A percentile compares a stretch with the other conserved stretches of the same genome.
Evolutionary conservation across 2,329 filamentous ascomycete genomes (phyloP).

Genomic region (Grosmannia penicillata): DNA sequence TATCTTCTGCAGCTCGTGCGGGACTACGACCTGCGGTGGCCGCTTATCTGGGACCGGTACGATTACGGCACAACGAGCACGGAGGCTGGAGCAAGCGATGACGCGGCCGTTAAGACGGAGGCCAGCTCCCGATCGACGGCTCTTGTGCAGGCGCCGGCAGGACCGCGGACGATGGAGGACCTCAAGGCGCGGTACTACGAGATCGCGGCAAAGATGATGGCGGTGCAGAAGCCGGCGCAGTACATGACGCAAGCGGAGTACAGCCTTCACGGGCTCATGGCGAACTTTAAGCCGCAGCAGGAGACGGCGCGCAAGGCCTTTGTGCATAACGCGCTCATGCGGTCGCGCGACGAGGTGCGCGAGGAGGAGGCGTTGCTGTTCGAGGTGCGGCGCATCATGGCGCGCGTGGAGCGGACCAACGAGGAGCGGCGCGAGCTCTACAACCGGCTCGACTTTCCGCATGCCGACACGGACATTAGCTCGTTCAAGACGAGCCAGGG

Average conservation of each 20-base stretch:
- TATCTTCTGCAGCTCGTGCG: conserved; percentile 64
- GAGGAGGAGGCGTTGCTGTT: conserved; percentile 83
- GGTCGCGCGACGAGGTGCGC: conserved; percentile 73
- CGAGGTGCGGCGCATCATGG: conserved; percentile 83
- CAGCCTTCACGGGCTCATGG: conserved; percentile 68
- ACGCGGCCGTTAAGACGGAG: conserved; percentile 8
- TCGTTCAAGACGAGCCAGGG: conserved; percentile 71
- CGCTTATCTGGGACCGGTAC: conserved; percentile 85
- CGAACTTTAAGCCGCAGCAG: conserved; percentile 67
- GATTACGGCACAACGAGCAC: conserved; percentile 44
- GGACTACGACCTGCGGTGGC: conserved; percentile 80
- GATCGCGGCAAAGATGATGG: conserved; percentile 70
- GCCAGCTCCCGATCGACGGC: conserved; percentile 26
- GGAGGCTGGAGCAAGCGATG: not conserved
- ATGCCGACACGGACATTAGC: conserved; percentile 52
- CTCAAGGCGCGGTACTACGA: conserved; percentile 85
- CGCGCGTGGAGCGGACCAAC: conserved; percentile 72
- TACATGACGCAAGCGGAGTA: conserved; percentile 84
- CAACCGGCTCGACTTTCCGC: conserved; percentile 70
- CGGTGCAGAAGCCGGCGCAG: conserved; percentile 61
- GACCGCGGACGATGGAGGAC: conserved; percentile 62
- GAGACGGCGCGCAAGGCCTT: conserved; percentile 75
- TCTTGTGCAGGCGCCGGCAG: conserved; percentile 31
- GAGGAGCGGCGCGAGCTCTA: conserved; percentile 81
- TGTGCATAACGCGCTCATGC: conserved; percentile 61